Percentiles rank a stretch among this genome's conserved stretches.
Evolutionary conservation across 176 grass and related monocot genomes (phyloP).

Genomic region (Musa itinerans): DNA sequence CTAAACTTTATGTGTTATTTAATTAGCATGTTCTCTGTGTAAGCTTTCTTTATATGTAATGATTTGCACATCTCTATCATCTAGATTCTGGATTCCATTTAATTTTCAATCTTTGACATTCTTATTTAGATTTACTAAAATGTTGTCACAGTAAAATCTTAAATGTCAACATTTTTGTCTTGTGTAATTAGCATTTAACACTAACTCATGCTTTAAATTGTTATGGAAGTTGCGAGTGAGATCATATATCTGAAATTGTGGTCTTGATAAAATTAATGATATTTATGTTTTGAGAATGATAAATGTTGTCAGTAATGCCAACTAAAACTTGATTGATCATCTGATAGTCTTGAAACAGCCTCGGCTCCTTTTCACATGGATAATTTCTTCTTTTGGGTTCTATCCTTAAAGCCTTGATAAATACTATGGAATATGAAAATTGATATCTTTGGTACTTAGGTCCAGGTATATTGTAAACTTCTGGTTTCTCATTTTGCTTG

Average conservation of each 20-base stretch:
- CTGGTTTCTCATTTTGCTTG: neutral
- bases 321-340: neutral
- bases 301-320: neutral
- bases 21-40: neutral
- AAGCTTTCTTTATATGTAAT: too few species aligned
- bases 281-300: neutral
- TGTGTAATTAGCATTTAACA: too few species aligned
- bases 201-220: neutral
- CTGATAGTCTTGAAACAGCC: neutral
- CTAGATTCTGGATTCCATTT: too few species aligned
- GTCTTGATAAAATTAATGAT: neutral
- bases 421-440: too few species aligned
- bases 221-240: neutral
- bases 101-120: too few species aligned
- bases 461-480: neutral
- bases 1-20: neutral
- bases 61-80: too few species aligned
- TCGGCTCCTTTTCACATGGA: neutral
- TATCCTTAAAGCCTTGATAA: neutral
- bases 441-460: neutral
- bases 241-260: neutral
- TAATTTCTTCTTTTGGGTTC: neutral
- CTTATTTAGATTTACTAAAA: too few species aligned
- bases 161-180: too few species aligned
- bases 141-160: too few species aligned